Evolutionary conservation across 2,329 filamentous ascomycete genomes (phyloP), one percentile per base, ranked within the genome.

Genomic region (Trichoderma citrinoviride): DNA sequence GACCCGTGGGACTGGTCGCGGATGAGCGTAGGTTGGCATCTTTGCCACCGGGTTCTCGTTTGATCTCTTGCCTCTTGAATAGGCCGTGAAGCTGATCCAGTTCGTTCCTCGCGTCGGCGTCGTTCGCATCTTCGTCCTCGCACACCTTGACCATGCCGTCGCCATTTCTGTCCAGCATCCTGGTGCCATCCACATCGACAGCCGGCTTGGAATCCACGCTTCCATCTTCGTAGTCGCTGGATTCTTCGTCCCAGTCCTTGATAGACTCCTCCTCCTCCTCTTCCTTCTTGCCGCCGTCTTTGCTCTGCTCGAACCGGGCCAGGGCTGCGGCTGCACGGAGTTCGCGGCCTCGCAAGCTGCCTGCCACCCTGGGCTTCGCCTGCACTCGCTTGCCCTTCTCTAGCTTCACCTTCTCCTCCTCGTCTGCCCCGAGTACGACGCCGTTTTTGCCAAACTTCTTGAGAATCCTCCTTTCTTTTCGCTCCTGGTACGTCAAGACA

Each of bases 361-460:
- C 84, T 3, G 91, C 91, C 12, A 94, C 90, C 53, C 89, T 83
- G 0, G 91, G 91, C 66, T 90, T 91, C 10, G 82, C 85, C 27
- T 84, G 81, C 1, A 83, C 80, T 65, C 82, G 82, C 71, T 85
- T 89, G 1, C 88, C 88, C 40, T 84, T 84, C 73, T 93, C 90
- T 15, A 93, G 77, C 72, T 86, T 85, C 21, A 84, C 79, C 72
- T 91, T 89, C 41, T 82, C 76, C 41, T 81, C 81, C 33, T 89
- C 87, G 67, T 93, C 90, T 3, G 87, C 88, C 0, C 91, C 91
- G 1, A 95, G 78, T 0, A 85, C 79, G 29, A 87, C 79, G 0
- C 91, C 91, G 49, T 89, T 87, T 29, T 80, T 82, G 5, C 91
- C 91, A 75, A 95, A 94, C 75, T 92, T 93, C 76, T 85, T 92